Conservation (phyloP, 768 basidiomycete genomes). For the Hericium erinaceus region DNA sequence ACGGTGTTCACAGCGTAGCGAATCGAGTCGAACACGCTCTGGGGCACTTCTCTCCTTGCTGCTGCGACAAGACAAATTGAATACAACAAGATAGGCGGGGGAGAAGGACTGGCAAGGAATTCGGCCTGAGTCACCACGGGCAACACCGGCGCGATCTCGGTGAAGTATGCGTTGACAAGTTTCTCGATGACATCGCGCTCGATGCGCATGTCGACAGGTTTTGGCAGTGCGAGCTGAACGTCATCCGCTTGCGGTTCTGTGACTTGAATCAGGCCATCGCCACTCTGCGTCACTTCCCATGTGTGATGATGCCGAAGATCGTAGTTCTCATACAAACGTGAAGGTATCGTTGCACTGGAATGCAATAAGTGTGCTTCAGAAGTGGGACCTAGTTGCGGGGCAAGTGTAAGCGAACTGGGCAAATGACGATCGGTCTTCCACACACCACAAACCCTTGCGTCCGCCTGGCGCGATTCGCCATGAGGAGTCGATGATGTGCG, state of each 20-base stretch:
- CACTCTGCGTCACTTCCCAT: slow-evolving; percentile 75
- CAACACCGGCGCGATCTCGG: slow-evolving; percentile 78
- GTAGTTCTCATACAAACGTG: slow-evolving; percentile 78
- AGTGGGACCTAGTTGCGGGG: slow-evolving; percentile 52
- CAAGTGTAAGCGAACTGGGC: neutral
- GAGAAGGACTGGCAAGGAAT: slow-evolving; percentile 67
- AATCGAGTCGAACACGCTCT: slow-evolving; percentile 82
- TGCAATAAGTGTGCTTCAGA: slow-evolving; percentile 81
- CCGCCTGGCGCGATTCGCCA: slow-evolving; percentile 39
- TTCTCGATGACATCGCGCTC: slow-evolving; percentile 72
- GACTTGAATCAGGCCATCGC: slow-evolving; percentile 84
- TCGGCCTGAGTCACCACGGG: slow-evolving; percentile 86
- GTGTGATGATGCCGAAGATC: slow-evolving; percentile 83
- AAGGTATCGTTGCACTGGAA: slow-evolving; percentile 79
- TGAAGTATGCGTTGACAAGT: slow-evolving; percentile 88
- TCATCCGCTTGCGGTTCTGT: slow-evolving; percentile 55
- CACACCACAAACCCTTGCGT: slow-evolving; percentile 49
- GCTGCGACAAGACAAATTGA: slow-evolving; percentile 92
- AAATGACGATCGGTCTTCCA: neutral
- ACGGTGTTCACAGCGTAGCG: slow-evolving; percentile 79
- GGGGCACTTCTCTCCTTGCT: slow-evolving; percentile 74
- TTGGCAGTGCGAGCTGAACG: slow-evolving; percentile 42
- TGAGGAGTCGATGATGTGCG: slow-evolving; percentile 36
- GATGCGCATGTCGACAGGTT: slow-evolving; percentile 61
- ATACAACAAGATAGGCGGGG: slow-evolving; percentile 79